Evolutionary conservation across 176 grass and related monocot genomes (phyloP).

Genomic region (Eremochloa ophiuroides): DNA sequence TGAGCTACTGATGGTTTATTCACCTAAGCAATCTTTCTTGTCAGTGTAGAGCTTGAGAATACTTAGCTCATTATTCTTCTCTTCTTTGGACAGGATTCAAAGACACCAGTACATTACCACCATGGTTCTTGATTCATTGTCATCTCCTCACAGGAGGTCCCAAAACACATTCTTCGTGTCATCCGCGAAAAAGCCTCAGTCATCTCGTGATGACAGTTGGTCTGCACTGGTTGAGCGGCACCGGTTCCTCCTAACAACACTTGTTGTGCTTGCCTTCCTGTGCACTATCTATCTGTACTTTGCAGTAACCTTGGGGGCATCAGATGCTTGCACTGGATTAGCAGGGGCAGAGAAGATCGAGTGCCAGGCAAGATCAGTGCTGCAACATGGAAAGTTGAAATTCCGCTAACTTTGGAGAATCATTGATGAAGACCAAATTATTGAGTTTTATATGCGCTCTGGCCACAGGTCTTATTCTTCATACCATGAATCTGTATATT

Average conservation of each 20-base stretch:
- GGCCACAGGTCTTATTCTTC: constrained; percentile 17
- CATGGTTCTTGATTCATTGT: constrained; percentile 91
- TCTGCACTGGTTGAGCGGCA: constrained; percentile 70
- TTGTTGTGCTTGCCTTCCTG: constrained; percentile 71
- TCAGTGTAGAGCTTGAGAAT: constrained; percentile 4
- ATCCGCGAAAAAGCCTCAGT: constrained; percentile 50
- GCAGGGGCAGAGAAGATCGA: constrained; percentile 44
- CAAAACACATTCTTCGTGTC: constrained; percentile 63
- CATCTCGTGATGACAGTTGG: constrained; percentile 73
- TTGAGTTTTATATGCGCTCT: constrained; percentile 22
- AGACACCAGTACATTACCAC: neutral
- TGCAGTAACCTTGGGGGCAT: constrained; percentile 62
- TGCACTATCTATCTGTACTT: constrained; percentile 97
- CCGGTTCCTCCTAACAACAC: constrained; percentile 76
- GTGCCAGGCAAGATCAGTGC: constrained; percentile 63
- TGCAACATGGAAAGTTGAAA: constrained; percentile 75
- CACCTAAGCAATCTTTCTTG: neutral
- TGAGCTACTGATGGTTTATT: constrained; percentile 18
- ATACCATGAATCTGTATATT: constrained; percentile 40
- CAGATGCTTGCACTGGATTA: constrained; percentile 56
- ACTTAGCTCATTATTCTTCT: neutral
- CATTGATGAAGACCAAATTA: constrained; percentile 9
- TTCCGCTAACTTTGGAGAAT: constrained; percentile 28
- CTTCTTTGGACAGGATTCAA: constrained; percentile 33
- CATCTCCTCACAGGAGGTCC: constrained; percentile 81